Evolutionary conservation across 306 rosid species (phyloP).

Genomic region (Cajanus cajan): DNA sequence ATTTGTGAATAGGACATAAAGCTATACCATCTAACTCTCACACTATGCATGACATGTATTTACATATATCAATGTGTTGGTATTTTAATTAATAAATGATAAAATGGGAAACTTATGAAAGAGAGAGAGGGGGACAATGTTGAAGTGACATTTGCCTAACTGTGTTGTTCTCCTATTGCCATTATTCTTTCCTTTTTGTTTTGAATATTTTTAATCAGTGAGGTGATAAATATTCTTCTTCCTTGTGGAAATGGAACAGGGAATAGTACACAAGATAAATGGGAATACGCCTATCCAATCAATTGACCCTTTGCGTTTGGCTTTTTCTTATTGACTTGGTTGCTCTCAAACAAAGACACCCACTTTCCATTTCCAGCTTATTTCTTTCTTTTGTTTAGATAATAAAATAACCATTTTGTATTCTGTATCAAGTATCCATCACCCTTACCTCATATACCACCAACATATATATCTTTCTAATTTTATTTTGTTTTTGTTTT

Average conservation of each 20-base stretch:
- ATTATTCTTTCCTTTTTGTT: neutral
- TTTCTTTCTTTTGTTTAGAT: constrained; percentile 17
- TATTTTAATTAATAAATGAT: neutral
- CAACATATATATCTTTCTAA: neutral
- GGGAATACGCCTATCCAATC: constrained; percentile 51
- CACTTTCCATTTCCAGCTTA: constrained; percentile 31
- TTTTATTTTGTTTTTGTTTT: neutral
- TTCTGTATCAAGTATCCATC: neutral
- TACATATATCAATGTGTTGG: neutral
- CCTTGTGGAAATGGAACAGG: constrained; percentile 32
- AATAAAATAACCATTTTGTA: neutral
- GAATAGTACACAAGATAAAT: constrained; percentile 19
- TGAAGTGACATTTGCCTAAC: constrained; percentile 67
- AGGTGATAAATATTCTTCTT: constrained; percentile 28
- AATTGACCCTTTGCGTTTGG: constrained; percentile 39
- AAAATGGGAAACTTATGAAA: constrained; percentile 2
- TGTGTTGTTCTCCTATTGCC: neutral
- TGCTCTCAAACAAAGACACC: constrained; percentile 29
- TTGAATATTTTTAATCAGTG: neutral
- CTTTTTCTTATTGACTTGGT: constrained; percentile 42
- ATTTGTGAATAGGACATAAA: constrained; percentile 48
- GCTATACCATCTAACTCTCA: constrained; percentile 29
- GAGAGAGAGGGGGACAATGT: neutral
- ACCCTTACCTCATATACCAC: constrained; percentile 3
- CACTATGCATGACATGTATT: constrained; percentile 14